Evolutionary conservation across 1,284 basidiomycete species (phyloP), one percentile per base, ranked within the genome.

Genomic region (Takashimella tepidaria): DNA sequence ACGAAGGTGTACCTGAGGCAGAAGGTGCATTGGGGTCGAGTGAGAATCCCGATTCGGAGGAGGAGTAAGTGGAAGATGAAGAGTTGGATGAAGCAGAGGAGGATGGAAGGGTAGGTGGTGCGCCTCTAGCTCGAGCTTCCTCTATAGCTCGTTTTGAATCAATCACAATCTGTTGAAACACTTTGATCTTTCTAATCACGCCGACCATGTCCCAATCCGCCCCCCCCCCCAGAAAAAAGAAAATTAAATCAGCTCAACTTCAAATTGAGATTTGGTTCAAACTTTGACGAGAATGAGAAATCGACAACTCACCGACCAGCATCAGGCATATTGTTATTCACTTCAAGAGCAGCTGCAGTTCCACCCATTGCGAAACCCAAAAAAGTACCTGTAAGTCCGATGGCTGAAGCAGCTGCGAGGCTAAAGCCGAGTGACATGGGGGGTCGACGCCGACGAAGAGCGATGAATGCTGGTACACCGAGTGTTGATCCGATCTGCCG

Each of bases 171-270:
- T 69, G 54, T 43, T 63, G 59, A 47, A 72, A 69, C 11, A 72
- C 63, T 45, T 56, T 51, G 24, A 72, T 53, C 49, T 70, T 72
- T n/a, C 68, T 71, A 50, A n/a, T n/a, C n/a, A n/a, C n/a, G n/a
- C n/a, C n/a, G n/a, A n/a, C n/a, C n/a, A n/a, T n/a, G n/a, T 22
- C 16, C 21, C 37, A 21, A 22, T 24, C 20, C 13, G 21, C 16
- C 20, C 20, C 25, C 26, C 22, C 22, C 27, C 31, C 19, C 26
- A 47, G 5, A 2, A 5, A 10, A 19, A 20, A 10, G n/a, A n/a
- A 6, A 12, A 46, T 47, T 42, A 20, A 40, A n/a, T 26, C 11
- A 41, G 50, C 23, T 26, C n/a, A n/a, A n/a, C n/a, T n/a, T n/a
- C n/a, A n/a, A n/a, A n/a, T n/a, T n/a, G n/a, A n/a, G n/a, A n/a